Evolutionary conservation across 2,329 filamentous ascomycete species (phyloP), one percentile per base, ranked within the genome.

Genomic region (Neopestalotiopsis sp.): DNA sequence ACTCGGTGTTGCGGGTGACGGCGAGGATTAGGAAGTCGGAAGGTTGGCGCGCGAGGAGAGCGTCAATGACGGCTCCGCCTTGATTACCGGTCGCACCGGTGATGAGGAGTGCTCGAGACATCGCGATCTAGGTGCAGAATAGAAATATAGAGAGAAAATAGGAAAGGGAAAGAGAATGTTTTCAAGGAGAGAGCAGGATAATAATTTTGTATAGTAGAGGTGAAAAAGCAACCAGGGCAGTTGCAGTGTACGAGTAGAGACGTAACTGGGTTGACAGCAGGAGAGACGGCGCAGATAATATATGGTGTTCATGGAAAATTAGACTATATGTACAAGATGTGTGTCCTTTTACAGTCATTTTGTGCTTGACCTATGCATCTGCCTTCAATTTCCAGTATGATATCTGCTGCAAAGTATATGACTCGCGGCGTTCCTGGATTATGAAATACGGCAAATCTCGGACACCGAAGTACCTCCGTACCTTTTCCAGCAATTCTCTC

Each of bases 81-180:
- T 38, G 34, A 7, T 38, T 38, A 7, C 34, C 5, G 6, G 34
- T 38, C 6, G 34, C 34, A 7, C 34, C 34, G 10, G 34, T 38
- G 6, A 38, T 59, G 65, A 24, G 45, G 56, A 17, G 12, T 58
- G 53, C 28, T 58, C 53, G 17, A 17, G 40, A 45, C 40, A 45
- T 45, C 1, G 1, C 40, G 40, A 45, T 45, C 12, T 45, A 45
- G 10, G 12, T 45, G 1, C 40, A 45, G 12, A 14, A 45, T 45
- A 45, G 1, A 12, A 14, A 42, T 1, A 45, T 10, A 45, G 40
- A 45, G 40, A 45, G 40, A 45, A 17, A 45, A 45, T 45, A 1
- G 10, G 5, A 17, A 17, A 45, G 40, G 40, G 12, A 45, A 42
- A 45, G 40, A 81, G 76, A 32, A 69, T 76, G 2, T 45, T 1